Evolutionary conservation across 163 green algal species (phyloP).

Genomic region (Prototheca stagnorum): DNA sequence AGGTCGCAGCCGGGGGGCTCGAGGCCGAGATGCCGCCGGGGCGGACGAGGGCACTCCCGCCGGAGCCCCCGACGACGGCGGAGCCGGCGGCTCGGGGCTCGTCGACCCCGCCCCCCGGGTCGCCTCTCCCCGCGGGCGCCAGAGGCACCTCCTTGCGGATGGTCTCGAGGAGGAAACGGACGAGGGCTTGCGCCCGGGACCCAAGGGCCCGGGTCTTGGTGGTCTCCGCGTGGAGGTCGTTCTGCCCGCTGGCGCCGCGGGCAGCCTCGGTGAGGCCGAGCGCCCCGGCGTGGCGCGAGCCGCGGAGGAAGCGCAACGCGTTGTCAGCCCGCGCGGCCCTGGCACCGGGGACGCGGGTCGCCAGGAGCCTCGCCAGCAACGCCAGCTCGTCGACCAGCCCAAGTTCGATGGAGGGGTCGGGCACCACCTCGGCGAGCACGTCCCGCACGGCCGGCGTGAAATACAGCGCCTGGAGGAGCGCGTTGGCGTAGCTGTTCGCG

Average conservation of each 20-base stretch:
- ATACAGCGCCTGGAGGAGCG: constrained; percentile 81
- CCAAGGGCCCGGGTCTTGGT: constrained; percentile 35
- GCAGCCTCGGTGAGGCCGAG: constrained; percentile 74
- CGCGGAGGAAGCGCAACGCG: constrained; percentile 66
- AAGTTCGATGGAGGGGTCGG: constrained; percentile 62
- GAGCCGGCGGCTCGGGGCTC: too few species aligned
- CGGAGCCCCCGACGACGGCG: too few species aligned
- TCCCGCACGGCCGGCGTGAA: constrained; percentile 59
- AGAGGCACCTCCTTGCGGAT: constrained; percentile 40
- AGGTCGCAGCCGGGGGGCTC: too few species aligned
- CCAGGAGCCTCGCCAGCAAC: constrained; percentile 83
- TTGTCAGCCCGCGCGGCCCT: constrained; percentile 69
- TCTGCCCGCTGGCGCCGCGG: constrained; percentile 13
- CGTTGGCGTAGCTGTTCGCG: constrained; percentile 85
- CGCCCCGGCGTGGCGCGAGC: constrained; percentile 58
- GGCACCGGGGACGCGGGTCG: constrained; percentile 25
- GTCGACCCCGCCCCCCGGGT: too few species aligned
- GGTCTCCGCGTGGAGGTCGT: constrained; percentile 28
- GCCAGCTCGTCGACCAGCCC: constrained; percentile 67
- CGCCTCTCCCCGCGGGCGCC: too few species aligned
- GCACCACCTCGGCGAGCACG: constrained; percentile 38
- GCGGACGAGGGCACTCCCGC: too few species aligned
- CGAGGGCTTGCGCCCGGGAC: constrained; percentile 44
- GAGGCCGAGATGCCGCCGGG: too few species aligned
- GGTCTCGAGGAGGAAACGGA: constrained; percentile 58